Evolutionary conservation across 2,329 filamentous ascomycete species (phyloP).

Genomic region (Bipolaris gigantea): DNA sequence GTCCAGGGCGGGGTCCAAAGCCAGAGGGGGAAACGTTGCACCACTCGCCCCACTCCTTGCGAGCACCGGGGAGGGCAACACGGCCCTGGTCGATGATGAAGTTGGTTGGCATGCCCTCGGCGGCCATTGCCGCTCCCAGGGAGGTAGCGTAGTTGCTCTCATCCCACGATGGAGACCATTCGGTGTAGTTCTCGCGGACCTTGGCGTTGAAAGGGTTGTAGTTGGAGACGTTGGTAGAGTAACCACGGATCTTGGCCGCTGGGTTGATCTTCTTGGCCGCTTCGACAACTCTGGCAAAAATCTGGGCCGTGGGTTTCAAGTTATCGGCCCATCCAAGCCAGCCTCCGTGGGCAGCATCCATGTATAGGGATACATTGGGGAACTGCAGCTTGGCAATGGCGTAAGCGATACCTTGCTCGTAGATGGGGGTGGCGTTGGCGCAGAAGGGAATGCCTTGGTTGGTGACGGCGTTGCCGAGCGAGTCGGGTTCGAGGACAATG

Average conservation of each 20-base stretch:
- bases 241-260: slow-evolving; percentile 30
- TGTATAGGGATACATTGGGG: slow-evolving; percentile 34
- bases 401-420: slow-evolving; percentile 37
- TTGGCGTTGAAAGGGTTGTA: slow-evolving; percentile 33
- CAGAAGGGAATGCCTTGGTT: slow-evolving; percentile 30
- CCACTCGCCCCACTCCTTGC: slow-evolving; percentile 35
- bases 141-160: slow-evolving; percentile 31
- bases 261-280: slow-evolving; percentile 29
- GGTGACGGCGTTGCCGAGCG: slow-evolving; percentile 33
- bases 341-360: slow-evolving; percentile 36
- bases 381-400: slow-evolving; percentile 33
- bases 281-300: slow-evolving; percentile 28
- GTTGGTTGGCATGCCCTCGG: slow-evolving; percentile 28
- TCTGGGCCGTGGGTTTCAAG: slow-evolving; percentile 28
- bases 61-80: slow-evolving; percentile 26
- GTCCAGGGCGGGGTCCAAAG: slow-evolving; percentile 23
- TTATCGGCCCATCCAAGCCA: slow-evolving; percentile 39
- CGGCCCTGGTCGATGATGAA: slow-evolving; percentile 38
- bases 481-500: slow-evolving; percentile 35
- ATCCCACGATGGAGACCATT: slow-evolving; percentile 29
- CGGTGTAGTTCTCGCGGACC: slow-evolving; percentile 31
- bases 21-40: slow-evolving; percentile 33
- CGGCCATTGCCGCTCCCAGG: slow-evolving; percentile 24
- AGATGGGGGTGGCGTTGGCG: slow-evolving; percentile 26
- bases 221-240: slow-evolving; percentile 33